A percentile compares a stretch with the other conserved stretches of the same genome.
These are phyloP conservation scores for Mortierella sp. DNA, from an alignment of 371 early-diverging fungal species.

Conservation along the genomic window DNA sequence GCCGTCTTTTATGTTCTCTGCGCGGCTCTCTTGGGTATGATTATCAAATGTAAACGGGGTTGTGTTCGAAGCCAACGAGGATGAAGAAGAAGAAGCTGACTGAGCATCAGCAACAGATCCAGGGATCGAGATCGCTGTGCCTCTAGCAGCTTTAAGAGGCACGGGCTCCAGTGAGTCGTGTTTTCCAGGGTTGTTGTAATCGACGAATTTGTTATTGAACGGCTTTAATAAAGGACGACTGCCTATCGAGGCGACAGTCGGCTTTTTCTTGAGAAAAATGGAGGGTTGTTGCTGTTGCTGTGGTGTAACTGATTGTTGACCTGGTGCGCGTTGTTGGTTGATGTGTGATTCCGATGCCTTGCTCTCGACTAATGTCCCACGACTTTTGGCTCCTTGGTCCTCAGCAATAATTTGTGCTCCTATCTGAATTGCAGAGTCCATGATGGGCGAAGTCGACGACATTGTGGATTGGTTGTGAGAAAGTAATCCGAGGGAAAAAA, in stretches of 20 bases:
- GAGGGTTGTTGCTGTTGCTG: constrained; percentile 3
- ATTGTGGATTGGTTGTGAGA: too few species aligned
- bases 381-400: too few species aligned
- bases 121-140: constrained; percentile 13
- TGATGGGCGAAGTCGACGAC: too few species aligned
- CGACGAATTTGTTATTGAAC: constrained; percentile 16
- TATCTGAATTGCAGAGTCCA: too few species aligned
- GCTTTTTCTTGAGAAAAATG: constrained; percentile 29
- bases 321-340: too few species aligned
- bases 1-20: neutral
- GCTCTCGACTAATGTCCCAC: too few species aligned
- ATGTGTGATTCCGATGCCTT: too few species aligned
- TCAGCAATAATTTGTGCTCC: too few species aligned
- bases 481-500: too few species aligned
- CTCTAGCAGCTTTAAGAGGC: constrained; percentile 6
- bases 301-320: too few species aligned
- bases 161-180: constrained; percentile 5
- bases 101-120: neutral
- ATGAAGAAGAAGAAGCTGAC: neutral
- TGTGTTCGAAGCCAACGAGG: neutral
- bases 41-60: constrained; percentile 31
- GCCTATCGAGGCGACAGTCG: constrained; percentile 21
- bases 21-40: constrained; percentile 18
- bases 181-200: constrained; percentile 18
- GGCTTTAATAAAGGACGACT: constrained; percentile 20